Conservation (phyloP, 345 rosid genomes). For the Toxicodendron radicans region DNA sequence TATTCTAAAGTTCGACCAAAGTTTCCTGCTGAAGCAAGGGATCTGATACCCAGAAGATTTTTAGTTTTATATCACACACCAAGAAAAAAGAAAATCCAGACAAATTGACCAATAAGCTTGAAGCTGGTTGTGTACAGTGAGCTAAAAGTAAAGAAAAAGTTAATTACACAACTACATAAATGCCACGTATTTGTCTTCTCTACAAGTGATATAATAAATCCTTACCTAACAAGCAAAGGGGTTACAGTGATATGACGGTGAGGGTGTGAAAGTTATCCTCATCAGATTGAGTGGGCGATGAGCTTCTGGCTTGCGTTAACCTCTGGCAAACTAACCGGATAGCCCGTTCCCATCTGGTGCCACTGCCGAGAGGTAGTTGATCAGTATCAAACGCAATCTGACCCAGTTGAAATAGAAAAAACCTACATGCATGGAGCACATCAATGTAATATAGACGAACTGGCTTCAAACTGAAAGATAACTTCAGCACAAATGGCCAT, state of each 20-base stretch:
- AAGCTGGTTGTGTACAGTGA: too few relatives aligned
- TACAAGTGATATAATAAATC: too few relatives aligned
- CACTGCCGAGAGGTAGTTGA: not conserved
- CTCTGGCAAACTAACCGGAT: slow-evolving; percentile 28
- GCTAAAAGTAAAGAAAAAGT: too few relatives aligned
- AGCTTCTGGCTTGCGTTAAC: slow-evolving; percentile 19
- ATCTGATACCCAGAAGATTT: not conserved
- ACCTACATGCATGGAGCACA: slow-evolving; percentile 26
- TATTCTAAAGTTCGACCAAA: too few relatives aligned
- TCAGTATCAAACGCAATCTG: slow-evolving; percentile 26
- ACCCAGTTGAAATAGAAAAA: slow-evolving; percentile 35
- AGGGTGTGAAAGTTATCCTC: slow-evolving; percentile 37
- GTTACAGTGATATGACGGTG: slow-evolving; percentile 32
- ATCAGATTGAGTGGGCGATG: slow-evolving; percentile 15
- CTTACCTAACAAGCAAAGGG: not conserved
- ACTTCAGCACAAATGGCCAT: slow-evolving; percentile 30
- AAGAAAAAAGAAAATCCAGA: not conserved
- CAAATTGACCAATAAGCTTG: not conserved
- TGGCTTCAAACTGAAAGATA: slow-evolving; percentile 19
- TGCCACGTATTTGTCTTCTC: too few relatives aligned
- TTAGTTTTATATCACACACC: too few relatives aligned
- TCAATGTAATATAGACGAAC: slow-evolving; percentile 17
- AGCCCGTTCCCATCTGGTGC: slow-evolving; percentile 29
- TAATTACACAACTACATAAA: too few relatives aligned
- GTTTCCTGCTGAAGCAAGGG: not conserved